Percentiles rank a stretch among this genome's conserved stretches.
Conservation (phyloP, 352 stramenopile genomes). For the Saprolegnia diclina region DNA sequence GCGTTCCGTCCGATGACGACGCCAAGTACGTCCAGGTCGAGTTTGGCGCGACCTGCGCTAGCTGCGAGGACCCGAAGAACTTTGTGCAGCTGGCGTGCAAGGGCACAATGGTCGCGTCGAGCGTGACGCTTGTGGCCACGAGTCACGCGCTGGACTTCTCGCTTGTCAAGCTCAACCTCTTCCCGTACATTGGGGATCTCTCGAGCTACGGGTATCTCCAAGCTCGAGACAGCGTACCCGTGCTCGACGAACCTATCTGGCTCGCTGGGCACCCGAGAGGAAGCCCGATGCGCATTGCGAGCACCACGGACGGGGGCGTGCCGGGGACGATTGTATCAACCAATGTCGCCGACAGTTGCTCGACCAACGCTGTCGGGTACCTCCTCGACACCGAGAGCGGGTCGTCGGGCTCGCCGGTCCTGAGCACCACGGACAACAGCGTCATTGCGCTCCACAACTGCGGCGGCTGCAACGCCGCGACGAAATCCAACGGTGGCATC, state of each 20-base stretch:
- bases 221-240: slow-evolving; percentile 35
- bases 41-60: slow-evolving; percentile 44
- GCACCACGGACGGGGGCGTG: too few relatives aligned
- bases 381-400: slow-evolving; percentile 60
- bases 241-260: slow-evolving; percentile 43
- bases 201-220: slow-evolving; percentile 51
- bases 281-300: slow-evolving; percentile 60
- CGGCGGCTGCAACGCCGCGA: slow-evolving; percentile 38
- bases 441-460: slow-evolving; percentile 72
- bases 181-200: slow-evolving; percentile 36
- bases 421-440: slow-evolving; percentile 49
- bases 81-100: slow-evolving; percentile 42
- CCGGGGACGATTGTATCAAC: slow-evolving; percentile 43
- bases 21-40: slow-evolving; percentile 41
- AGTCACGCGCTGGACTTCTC: slow-evolving; percentile 53
- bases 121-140: slow-evolving; percentile 38
- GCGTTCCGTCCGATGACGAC: slow-evolving; percentile 42
- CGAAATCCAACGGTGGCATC: slow-evolving; percentile 55
- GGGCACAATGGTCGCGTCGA: slow-evolving; percentile 41
- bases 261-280: slow-evolving; percentile 48
- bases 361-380: slow-evolving; percentile 54
- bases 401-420: slow-evolving; percentile 62
- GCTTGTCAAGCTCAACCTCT: slow-evolving; percentile 48
- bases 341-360: slow-evolving; percentile 37
- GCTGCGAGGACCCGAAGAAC: slow-evolving; percentile 25